A percentile compares a stretch with the other conserved stretches of the same genome.
Evolutionary conservation across 805 yeast species (phyloP).

Genomic region (Suhomyces kilbournensis): DNA sequence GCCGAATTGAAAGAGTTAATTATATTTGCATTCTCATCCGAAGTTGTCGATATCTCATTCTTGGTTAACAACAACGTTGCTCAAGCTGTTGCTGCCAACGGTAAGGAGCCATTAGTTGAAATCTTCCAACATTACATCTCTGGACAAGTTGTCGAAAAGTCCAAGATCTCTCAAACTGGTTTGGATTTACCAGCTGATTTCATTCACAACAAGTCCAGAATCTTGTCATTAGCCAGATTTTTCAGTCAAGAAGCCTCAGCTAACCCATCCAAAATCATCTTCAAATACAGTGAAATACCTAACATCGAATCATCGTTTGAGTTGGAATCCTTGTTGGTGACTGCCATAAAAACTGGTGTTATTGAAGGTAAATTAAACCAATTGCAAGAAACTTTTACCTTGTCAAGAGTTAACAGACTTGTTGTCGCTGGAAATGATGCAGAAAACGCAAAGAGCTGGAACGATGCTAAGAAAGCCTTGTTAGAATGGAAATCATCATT

Average conservation of each 20-base stretch:
- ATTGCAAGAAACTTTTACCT: slow-evolving; percentile 37
- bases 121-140: slow-evolving; percentile 32
- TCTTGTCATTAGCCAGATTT: slow-evolving; percentile 39
- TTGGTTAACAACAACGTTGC: slow-evolving; percentile 42
- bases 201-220: slow-evolving; percentile 35
- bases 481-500: slow-evolving; percentile 39
- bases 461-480: slow-evolving; percentile 33
- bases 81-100: slow-evolving; percentile 25
- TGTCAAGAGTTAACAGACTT: slow-evolving; percentile 40
- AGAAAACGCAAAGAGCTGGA: slow-evolving; percentile 33
- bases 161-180: slow-evolving; percentile 15
- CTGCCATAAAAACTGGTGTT: slow-evolving; percentile 42
- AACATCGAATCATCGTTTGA: slow-evolving; percentile 26
- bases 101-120: slow-evolving; percentile 24
- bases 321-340: slow-evolving; percentile 39
- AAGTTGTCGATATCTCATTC: slow-evolving; percentile 40
- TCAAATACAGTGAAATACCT: slow-evolving; percentile 38
- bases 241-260: slow-evolving; percentile 19
- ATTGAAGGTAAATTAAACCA: slow-evolving; percentile 46
- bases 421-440: slow-evolving; percentile 37
- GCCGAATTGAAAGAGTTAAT: slow-evolving; percentile 31
- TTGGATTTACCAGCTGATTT: slow-evolving; percentile 17
- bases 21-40: slow-evolving; percentile 34
- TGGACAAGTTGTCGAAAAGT: slow-evolving; percentile 30
- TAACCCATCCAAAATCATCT: slow-evolving; percentile 22